phyloP scores from a whole-genome alignment of 805 yeast genomes.

The Jamesozyma hellenica region DNA sequence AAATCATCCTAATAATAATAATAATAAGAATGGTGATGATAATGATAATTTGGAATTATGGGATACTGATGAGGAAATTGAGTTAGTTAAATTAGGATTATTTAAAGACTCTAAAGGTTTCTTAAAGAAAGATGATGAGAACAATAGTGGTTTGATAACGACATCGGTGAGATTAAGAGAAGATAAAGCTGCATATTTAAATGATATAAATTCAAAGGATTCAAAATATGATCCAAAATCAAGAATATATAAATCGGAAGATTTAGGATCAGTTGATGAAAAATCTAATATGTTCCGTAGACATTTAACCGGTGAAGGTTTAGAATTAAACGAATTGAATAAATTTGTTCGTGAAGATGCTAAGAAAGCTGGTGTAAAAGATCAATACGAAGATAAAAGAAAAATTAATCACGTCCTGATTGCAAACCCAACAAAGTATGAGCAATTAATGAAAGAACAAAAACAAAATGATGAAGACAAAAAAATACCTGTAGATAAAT shows the following conservation, averaged over 20 bases:
- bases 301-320: slow-evolving; percentile 47
- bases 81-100: slow-evolving; percentile 34
- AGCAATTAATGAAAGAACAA: slow-evolving; percentile 11
- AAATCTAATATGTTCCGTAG: slow-evolving; percentile 42
- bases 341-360: slow-evolving; percentile 40
- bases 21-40: slow-evolving; percentile 3
- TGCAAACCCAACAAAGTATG: slow-evolving; percentile 30
- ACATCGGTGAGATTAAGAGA: slow-evolving; percentile 51
- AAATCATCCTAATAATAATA: slow-evolving; percentile 5
- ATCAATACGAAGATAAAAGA: slow-evolving; percentile 18
- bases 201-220: slow-evolving; percentile 38
- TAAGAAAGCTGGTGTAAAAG: slow-evolving; percentile 22
- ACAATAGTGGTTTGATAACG: slow-evolving; percentile 8
- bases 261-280: slow-evolving; percentile 30
- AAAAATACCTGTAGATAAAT: background rate
- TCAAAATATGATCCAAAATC: slow-evolving; percentile 48
- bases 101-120: slow-evolving; percentile 15
- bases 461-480: background rate
- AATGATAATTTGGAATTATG: slow-evolving; percentile 12
- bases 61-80: slow-evolving; percentile 38
- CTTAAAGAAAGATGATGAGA: slow-evolving; percentile 14
- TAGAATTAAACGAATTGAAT: slow-evolving; percentile 39
- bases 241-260: slow-evolving; percentile 30
- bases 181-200: slow-evolving; percentile 64
- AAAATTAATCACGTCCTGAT: slow-evolving; percentile 25